Evolutionary conservation across 2,329 filamentous ascomycete genomes (phyloP).

Genomic region (Teratosphaeriaceae sp.): DNA sequence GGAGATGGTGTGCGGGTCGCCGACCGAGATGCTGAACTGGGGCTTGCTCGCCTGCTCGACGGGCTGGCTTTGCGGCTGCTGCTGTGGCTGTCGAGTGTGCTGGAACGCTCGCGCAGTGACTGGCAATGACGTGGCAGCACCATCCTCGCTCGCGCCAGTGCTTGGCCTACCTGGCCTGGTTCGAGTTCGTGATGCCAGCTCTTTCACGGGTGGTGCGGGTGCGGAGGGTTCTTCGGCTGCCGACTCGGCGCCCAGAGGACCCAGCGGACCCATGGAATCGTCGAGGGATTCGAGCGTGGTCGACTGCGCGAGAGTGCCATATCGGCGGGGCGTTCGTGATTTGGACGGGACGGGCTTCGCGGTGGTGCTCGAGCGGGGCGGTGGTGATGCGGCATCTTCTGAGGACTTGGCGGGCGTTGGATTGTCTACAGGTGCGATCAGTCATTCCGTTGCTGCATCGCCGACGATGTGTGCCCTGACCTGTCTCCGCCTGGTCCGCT

Average conservation of each 20-base stretch:
- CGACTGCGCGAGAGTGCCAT: constrained; percentile 68
- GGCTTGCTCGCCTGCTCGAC: constrained; percentile 92
- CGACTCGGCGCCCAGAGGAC: constrained; percentile 51
- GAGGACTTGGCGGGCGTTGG: constrained; percentile 7
- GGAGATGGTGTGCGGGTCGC: constrained; percentile 96
- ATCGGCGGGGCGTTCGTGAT: constrained; percentile 49
- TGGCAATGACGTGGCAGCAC: constrained; percentile 46
- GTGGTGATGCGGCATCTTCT: constrained; percentile 13
- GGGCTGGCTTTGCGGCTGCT: constrained; percentile 69
- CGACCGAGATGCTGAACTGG: constrained; percentile 81
- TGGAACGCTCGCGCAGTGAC: constrained; percentile 35
- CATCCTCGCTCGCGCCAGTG: constrained; percentile 61
- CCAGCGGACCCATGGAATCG: constrained; percentile 65
- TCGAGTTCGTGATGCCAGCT: constrained; percentile 41
- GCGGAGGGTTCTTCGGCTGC: constrained; percentile 56
- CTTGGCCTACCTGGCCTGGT: constrained; percentile 34
- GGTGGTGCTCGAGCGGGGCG: constrained; percentile 18
- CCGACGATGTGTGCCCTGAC: neutral
- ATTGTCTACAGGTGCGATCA: constrained; percentile 2
- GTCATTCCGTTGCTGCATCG: neutral
- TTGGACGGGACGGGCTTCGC: constrained; percentile 26
- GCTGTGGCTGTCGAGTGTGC: constrained; percentile 40
- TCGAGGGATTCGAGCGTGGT: constrained; percentile 74
- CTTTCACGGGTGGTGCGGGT: constrained; percentile 51
- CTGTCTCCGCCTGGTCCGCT: constrained; percentile 23